Evolutionary conservation across 192 early-diverging fungal species (phyloP), one percentile per base, ranked within the genome.

Genomic region (Cladochytrium replicatum): DNA sequence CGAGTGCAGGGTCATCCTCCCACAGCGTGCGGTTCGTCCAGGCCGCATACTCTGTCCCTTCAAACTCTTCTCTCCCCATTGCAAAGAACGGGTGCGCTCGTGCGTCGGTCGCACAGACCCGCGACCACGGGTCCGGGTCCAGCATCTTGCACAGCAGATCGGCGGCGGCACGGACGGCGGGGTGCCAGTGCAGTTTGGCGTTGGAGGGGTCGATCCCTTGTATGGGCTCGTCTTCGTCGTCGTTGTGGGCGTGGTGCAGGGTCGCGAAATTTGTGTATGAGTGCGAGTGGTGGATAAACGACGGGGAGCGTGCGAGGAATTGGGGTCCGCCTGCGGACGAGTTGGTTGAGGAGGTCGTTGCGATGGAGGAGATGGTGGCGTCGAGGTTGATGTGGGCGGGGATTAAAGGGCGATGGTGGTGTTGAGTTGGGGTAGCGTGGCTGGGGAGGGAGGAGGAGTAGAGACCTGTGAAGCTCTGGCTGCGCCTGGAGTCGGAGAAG

Each of bases 111-210:
- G 81, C 75, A 2, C 76, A 74, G 25, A 74, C 74, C 19, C 82
- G 77, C 7, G 64, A 57, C 15, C 50, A 61, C 0, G 73, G 68
- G 32, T 82, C 61, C 8, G 72, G 50, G 32, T 75, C 66, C 48
- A 87, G 57, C 47, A 78, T 63, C 49, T 62, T 62, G 29, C 54
- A 62, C 21, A 87, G 63, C 19, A 87, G 57, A 52, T 82, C 80
- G 0, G 75, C 81, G 0, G 77, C 85, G 37, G 78, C 69, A 13
- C 68, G 52, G 29, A 86, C 61, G 2, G 67, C 67, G 5, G 41
- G 37, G 7, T 72, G 74, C 43, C 50, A 80, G 66, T 26, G 54
- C 47, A 5, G 50, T 58, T 5, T 52, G 58, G 40, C 48, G 45
- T 6, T 54, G 37, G 9, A 50, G 46, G 2, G 26, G 38, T 22